Percentiles rank a stretch among this genome's conserved stretches.
phyloP scores from a whole-genome alignment of 495 filamentous ascomycete species.

The Hypoxylon rickii region DNA sequence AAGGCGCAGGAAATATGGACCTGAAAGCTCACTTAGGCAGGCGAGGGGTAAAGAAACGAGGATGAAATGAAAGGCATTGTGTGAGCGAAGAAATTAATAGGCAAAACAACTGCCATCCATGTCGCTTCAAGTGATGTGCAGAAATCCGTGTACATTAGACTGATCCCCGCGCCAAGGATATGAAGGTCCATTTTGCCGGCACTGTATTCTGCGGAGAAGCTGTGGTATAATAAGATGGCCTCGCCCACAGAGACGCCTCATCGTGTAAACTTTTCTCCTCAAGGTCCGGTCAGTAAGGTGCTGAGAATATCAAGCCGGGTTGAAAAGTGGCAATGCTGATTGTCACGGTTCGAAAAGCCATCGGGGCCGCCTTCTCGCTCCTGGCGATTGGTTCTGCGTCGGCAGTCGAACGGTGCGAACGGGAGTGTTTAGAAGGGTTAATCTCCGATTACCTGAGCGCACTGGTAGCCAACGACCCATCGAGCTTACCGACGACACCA shows the following conservation, averaged over 20 bases:
- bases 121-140: conserved; percentile 11
- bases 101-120: conserved; percentile 22
- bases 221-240: conserved; percentile 2
- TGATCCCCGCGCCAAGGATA: conserved; percentile 10
- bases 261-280: background rate
- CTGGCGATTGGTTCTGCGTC: conserved; percentile 2
- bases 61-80: too few species aligned
- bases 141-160: background rate
- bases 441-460: conserved; percentile 30
- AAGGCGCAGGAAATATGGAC: too few species aligned
- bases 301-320: background rate
- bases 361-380: conserved; percentile 3
- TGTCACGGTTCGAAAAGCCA: conserved; percentile 4
- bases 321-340: conserved; percentile 5
- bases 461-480: conserved; percentile 28
- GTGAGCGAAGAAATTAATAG: too few species aligned
- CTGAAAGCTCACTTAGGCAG: too few species aligned
- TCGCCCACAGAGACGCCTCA: background rate
- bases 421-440: conserved; percentile 21
- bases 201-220: conserved; percentile 13
- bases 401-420: conserved; percentile 14
- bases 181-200: conserved; percentile 23
- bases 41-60: too few species aligned
- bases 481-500: conserved; percentile 18
- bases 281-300: background rate